Conservation (phyloP, 495 filamentous ascomycete genomes). For the Astrothelium macrocarpum region DNA sequence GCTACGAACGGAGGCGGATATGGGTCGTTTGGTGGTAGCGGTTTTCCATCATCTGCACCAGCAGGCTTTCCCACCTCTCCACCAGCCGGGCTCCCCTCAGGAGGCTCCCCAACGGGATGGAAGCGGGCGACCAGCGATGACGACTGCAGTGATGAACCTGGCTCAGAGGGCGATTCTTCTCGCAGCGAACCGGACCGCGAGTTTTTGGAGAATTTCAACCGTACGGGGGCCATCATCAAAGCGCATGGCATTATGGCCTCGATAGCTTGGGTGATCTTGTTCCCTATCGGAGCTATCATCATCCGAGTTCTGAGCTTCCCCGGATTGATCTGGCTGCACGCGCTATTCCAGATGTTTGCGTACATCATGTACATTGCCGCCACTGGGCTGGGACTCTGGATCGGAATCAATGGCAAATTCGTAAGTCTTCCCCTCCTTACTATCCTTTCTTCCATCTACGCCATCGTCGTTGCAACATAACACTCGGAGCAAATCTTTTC, state of each 20-base stretch:
- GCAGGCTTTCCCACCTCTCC: background rate
- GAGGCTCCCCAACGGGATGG: too few relatives aligned
- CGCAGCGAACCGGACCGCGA: background rate
- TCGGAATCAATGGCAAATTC: conserved; percentile 23
- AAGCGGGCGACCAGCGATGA: too few relatives aligned
- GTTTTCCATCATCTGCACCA: background rate
- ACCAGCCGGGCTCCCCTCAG: too few relatives aligned
- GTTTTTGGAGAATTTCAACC: background rate
- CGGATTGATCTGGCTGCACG: conserved; percentile 32
- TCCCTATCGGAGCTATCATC: conserved; percentile 38
- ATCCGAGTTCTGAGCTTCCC: conserved; percentile 36
- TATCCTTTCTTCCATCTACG: background rate
- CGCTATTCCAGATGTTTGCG: conserved; percentile 28
- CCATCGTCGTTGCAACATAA: too few relatives aligned
- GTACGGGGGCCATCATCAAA: conserved; percentile 20
- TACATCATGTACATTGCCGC: conserved; percentile 31
- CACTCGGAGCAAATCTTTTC: conserved; percentile 1
- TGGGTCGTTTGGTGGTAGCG: background rate
- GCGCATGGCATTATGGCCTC: conserved; percentile 31
- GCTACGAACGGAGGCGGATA: background rate
- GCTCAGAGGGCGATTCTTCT: background rate
- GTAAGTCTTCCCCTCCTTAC: conserved; percentile 12
- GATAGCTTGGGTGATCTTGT: conserved; percentile 35
- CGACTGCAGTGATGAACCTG: background rate
- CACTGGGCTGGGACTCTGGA: conserved; percentile 29